Percentiles rank a stretch among this genome's conserved stretches.
Evolutionary conservation across 2,329 filamentous ascomycete species (phyloP).

Genomic region (Dissoconium aciculare): DNA sequence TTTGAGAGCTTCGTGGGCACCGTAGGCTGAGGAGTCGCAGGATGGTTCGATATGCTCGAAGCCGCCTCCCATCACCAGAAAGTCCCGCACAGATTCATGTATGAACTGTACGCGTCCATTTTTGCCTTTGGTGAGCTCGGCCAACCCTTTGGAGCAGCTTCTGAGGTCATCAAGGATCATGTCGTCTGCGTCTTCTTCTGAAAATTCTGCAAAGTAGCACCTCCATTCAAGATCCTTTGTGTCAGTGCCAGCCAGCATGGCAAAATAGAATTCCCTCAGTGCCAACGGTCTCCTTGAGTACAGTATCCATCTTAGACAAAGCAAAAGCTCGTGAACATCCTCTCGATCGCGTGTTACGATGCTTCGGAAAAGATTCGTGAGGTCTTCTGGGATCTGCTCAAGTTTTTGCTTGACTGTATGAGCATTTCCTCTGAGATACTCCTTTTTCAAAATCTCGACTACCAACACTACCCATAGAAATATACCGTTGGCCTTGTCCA

Average conservation of each 20-base stretch:
- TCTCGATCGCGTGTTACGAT: conserved; percentile 35
- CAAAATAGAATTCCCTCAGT: conserved; percentile 34
- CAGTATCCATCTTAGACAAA: conserved; percentile 41
- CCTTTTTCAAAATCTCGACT: conserved; percentile 32
- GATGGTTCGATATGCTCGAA: conserved; percentile 8
- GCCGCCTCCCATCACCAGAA: conserved; percentile 28
- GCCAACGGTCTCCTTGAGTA: conserved; percentile 33
- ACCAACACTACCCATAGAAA: conserved; percentile 36
- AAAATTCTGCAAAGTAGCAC: background rate
- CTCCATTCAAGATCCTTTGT: conserved; percentile 1
- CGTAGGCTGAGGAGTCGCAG: background rate
- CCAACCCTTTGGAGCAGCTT: conserved; percentile 37
- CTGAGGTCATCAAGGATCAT: conserved; percentile 29
- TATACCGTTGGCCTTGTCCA: conserved; percentile 27
- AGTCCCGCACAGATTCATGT: conserved; percentile 38
- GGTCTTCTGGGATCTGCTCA: conserved; percentile 26
- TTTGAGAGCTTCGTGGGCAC: conserved; percentile 4
- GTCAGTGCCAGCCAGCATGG: conserved; percentile 21
- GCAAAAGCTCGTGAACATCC: conserved; percentile 27
- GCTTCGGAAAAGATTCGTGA: conserved; percentile 38
- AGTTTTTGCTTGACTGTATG: conserved; percentile 23
- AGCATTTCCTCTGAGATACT: conserved; percentile 21
- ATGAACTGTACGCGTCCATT: conserved; percentile 35
- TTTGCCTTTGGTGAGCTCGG: conserved; percentile 26
- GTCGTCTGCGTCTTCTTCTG: conserved; percentile 4